Conservation (phyloP, 768 basidiomycete species). For the Tricholomella constricta region DNA sequence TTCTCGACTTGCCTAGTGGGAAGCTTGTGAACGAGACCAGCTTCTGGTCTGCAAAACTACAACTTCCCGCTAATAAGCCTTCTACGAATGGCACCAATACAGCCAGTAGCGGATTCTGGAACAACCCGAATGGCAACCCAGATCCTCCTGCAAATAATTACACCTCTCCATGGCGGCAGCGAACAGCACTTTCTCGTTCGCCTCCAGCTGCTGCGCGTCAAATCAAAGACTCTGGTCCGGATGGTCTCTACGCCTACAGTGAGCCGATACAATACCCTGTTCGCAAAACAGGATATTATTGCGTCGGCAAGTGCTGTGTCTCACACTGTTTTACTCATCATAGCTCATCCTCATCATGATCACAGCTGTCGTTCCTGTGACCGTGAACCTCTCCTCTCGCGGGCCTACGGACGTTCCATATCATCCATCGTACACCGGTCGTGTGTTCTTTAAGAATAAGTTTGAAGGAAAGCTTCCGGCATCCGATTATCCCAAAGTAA, state of each 20-base stretch:
- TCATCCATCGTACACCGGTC: slow-evolving; percentile 80
- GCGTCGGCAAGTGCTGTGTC: slow-evolving; percentile 67
- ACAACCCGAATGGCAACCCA: slow-evolving; percentile 63
- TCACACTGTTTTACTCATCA: slow-evolving; percentile 5
- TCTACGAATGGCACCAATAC: slow-evolving; percentile 19
- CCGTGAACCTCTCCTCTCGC: slow-evolving; percentile 53
- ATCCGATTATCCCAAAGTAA: slow-evolving; percentile 96
- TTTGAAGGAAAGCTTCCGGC: slow-evolving; percentile 90
- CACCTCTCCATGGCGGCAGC: slow-evolving; percentile 50
- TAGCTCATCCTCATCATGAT: background rate
- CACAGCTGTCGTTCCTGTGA: slow-evolving; percentile 85
- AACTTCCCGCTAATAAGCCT: slow-evolving; percentile 49
- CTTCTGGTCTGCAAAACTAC: slow-evolving; percentile 86
- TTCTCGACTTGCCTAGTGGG: slow-evolving; percentile 70
- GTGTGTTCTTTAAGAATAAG: slow-evolving; percentile 82
- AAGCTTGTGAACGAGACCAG: slow-evolving; percentile 69
- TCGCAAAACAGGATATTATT: slow-evolving; percentile 91
- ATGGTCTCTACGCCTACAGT: slow-evolving; percentile 54
- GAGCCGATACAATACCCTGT: slow-evolving; percentile 84
- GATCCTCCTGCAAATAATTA: slow-evolving; percentile 49
- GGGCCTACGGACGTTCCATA: slow-evolving; percentile 53
- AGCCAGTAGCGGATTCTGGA: slow-evolving; percentile 48
- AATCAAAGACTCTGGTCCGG: slow-evolving; percentile 45
- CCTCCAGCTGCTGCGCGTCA: slow-evolving; percentile 22
- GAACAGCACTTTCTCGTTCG: background rate